phyloP scores from a whole-genome alignment of 768 basidiomycete species.

The Boletus patriciae region DNA sequence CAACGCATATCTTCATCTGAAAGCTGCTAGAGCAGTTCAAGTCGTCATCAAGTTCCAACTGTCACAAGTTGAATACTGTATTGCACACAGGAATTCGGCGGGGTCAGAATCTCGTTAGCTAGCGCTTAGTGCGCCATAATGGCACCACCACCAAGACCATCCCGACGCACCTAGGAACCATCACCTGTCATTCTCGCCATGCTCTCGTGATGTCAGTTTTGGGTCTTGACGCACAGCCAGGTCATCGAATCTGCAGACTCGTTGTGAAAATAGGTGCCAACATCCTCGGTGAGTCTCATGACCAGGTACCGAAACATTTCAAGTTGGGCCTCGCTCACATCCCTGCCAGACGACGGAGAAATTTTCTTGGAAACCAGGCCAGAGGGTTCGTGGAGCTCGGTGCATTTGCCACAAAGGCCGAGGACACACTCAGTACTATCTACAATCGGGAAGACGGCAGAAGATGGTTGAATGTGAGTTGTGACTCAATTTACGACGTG shows the following conservation, averaged over 20 bases:
- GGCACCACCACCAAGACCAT: no score
- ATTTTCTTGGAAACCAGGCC: constrained; percentile 44
- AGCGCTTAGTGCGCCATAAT: no score
- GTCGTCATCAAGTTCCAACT: no score
- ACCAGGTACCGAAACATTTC: neutral
- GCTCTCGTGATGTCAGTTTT: neutral
- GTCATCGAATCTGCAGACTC: constrained; percentile 43
- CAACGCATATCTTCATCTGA: no score
- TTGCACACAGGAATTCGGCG: no score
- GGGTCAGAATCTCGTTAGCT: no score
- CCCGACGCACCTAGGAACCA: no score
- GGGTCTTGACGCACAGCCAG: constrained; percentile 10
- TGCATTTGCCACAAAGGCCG: constrained; percentile 41
- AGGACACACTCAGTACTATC: constrained; percentile 33
- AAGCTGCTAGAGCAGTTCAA: no score
- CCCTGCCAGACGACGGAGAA: constrained; percentile 44
- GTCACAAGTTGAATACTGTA: no score
- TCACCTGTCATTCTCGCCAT: no score
- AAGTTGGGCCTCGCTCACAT: neutral
- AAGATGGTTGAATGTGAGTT: constrained; percentile 42
- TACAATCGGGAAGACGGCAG: constrained; percentile 34
- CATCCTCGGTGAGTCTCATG: constrained; percentile 42
- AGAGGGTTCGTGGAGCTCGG: constrained; percentile 48
- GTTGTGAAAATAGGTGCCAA: constrained; percentile 49
- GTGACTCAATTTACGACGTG: neutral